A percentile compares a stretch with the other conserved stretches of the same genome.
Conservation (phyloP, 2,329 filamentous ascomycete species). For the Pseudogymnoascus sp. region DNA sequence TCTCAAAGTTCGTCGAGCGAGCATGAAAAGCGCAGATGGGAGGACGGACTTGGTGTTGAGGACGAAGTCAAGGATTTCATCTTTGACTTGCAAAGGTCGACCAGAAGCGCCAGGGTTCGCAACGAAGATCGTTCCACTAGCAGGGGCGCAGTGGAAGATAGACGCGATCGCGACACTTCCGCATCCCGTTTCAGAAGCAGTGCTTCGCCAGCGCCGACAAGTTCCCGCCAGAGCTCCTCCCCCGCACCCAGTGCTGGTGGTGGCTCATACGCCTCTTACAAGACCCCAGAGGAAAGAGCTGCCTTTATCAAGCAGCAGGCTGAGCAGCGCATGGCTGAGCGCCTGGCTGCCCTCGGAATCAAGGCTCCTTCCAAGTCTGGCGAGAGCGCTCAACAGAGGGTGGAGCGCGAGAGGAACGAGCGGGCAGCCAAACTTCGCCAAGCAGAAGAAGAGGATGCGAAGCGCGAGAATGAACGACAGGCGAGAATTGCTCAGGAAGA, state of each 20-base stretch:
- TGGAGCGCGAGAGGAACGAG: constrained; percentile 82
- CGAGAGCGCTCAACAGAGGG: constrained; percentile 74
- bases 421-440: constrained; percentile 78
- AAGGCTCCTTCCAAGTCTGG: constrained; percentile 71
- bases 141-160: constrained; percentile 30
- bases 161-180: constrained; percentile 19
- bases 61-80: constrained; percentile 98
- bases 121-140: constrained; percentile 46
- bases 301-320: constrained; percentile 97
- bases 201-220: constrained; percentile 37
- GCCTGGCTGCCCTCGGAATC: constrained; percentile 85
- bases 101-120: constrained; percentile 63
- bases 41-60: constrained; percentile 91
- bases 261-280: constrained; percentile 72
- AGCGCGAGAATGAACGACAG: constrained; percentile 79
- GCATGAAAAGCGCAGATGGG: constrained; percentile 89
- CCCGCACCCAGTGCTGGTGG: constrained; percentile 39
- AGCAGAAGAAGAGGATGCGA: constrained; percentile 89
- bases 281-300: constrained; percentile 86
- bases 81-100: constrained; percentile 85
- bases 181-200: constrained; percentile 30
- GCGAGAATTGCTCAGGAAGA: constrained; percentile 29
- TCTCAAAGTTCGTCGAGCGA: constrained; percentile 68
- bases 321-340: constrained; percentile 92
- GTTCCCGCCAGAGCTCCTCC: constrained; percentile 29